Evolutionary conservation across 202 grass and related monocot genomes (phyloP).

Genomic region (Brachypodium distachyon): DNA sequence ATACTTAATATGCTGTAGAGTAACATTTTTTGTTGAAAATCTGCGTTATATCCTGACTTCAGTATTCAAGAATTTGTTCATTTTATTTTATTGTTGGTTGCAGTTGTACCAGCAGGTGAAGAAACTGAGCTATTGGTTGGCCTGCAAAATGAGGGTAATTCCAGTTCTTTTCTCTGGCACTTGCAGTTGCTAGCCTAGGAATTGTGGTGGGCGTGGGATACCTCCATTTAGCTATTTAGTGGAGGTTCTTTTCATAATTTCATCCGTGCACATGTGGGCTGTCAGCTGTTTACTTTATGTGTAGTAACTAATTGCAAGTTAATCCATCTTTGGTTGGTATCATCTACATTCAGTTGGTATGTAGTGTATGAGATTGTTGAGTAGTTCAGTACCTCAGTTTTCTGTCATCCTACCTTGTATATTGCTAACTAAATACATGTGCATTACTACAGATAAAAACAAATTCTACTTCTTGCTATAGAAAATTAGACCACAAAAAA

Average conservation of each 20-base stretch:
- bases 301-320: neutral
- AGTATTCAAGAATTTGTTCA: neutral
- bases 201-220: neutral
- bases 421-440: too few species aligned
- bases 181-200: neutral
- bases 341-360: neutral
- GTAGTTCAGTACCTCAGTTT: neutral
- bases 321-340: neutral
- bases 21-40: neutral
- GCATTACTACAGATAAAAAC: too few species aligned
- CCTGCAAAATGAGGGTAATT: slow-evolving; percentile 78
- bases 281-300: neutral
- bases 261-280: neutral
- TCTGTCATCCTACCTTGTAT: neutral
- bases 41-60: neutral
- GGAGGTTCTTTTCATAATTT: neutral
- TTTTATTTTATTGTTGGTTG: slow-evolving; percentile 25
- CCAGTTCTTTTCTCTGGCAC: neutral
- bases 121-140: slow-evolving; percentile 78
- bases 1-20: neutral
- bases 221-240: neutral
- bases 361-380: neutral
- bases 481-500: too few species aligned
- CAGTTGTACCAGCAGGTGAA: slow-evolving; percentile 86
- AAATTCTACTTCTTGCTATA: too few species aligned